Base-by-base conservation (phyloP, 1,284 basidiomycete genomes). In the Rhizoctonia solani region DNA sequence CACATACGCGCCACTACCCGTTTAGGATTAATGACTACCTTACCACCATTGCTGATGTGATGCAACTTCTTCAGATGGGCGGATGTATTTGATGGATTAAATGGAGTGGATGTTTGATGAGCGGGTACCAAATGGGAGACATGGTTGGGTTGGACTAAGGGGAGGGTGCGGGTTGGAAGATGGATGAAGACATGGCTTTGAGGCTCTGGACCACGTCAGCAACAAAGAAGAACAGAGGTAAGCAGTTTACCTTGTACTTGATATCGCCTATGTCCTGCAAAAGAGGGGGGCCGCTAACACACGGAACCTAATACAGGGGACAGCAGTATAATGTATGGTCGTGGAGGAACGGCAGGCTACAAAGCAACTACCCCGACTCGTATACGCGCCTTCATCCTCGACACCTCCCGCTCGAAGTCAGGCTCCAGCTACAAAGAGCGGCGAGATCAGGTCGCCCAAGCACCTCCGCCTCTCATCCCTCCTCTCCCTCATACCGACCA, bases 391-490 rank as follows among this genome's bases (percentile, higher is more conserved):
- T 27, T 65, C 32, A 34, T 27, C 4, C 50, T 65, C 49, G 59
- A 65, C 59, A 39, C 39, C 21, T 49, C 21, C 23, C 30, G 37
- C 49, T 53, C 49, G 59, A 65, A 65, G 59, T 65, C 59, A 30
- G 49, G 16, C 47, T 27, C 59, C 25, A 19, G 34, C 47, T 65
- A 65, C 59, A 65, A 65, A 65, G 59, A 65, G 47, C 34, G 37
- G 25, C 34, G 21, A 14, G 46, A 32, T 39, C 47, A 21, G 34
- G 34, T 27, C 23, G 49, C 30, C n/a, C n/a, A 27, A 39, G 42
- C 49, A 65, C 59, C 59, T 65, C 59, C 16, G 42, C 23, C 59
- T 53, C 59, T 65, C 59, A 65, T 65, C 59, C 58, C 34, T 30
- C 50, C 49, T 25, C 21, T 21, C 8, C 46, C 49, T 39, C 47